These are phyloP conservation scores for Suhomyces atakaporum DNA, from an alignment of 1,139 yeast species.

Conservation along the genomic window DNA sequence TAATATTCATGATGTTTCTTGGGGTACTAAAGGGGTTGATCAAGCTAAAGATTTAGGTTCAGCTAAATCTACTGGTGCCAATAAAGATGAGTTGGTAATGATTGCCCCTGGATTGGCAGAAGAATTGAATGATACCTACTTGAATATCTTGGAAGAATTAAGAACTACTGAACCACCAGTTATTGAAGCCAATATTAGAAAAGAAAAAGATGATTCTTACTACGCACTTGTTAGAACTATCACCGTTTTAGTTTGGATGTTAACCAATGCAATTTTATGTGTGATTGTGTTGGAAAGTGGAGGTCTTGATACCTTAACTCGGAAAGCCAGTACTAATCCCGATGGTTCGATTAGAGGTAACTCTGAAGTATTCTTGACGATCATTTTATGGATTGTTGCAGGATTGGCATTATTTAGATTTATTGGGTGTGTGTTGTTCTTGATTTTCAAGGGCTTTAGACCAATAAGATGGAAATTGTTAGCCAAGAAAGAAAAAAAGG, in stretches of 20 bases:
- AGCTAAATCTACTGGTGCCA: constrained; percentile 55
- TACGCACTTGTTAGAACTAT: constrained; percentile 49
- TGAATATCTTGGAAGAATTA: constrained; percentile 50
- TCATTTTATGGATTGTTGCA: constrained; percentile 53
- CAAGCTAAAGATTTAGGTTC: constrained; percentile 68
- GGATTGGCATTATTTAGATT: constrained; percentile 48
- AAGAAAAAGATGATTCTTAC: constrained; percentile 40
- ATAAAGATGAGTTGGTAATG: constrained; percentile 66
- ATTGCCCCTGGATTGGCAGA: constrained; percentile 64
- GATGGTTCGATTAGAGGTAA: constrained; percentile 39
- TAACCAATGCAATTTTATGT: constrained; percentile 45
- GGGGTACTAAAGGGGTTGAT: constrained; percentile 84
- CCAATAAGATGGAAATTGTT: constrained; percentile 46
- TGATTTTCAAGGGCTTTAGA: constrained; percentile 38
- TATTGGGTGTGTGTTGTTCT: constrained; percentile 41
- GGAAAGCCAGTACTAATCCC: constrained; percentile 19
- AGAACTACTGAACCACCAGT: constrained; percentile 31
- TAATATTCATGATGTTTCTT: constrained; percentile 81
- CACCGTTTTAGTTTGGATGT: constrained; percentile 50
- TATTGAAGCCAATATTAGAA: constrained; percentile 23
- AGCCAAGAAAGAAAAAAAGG: constrained; percentile 23
- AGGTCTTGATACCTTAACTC: constrained; percentile 37
- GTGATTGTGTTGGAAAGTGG: constrained; percentile 46
- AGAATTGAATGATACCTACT: constrained; percentile 63
- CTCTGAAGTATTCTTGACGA: constrained; percentile 43